Evolutionary conservation across 192 early-diverging fungal genomes (phyloP), one percentile per base, ranked within the genome.

Genomic region (Coemansia brasiliensis): DNA sequence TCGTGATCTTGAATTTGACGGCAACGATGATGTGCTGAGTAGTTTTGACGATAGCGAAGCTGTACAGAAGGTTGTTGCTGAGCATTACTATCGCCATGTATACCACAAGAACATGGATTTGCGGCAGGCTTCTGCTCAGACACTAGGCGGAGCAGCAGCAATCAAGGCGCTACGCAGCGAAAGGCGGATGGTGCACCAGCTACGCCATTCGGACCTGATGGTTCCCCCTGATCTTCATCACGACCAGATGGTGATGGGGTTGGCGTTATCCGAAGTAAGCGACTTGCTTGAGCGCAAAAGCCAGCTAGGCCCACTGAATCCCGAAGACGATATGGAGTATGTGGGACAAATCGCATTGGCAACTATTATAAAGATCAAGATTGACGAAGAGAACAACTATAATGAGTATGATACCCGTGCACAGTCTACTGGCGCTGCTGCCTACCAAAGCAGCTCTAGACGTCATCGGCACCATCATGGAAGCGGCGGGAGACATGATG

Each of bases 161-260:
- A 77, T 77, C 39, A 48, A 58, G 32, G 64, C 60, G 13, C 49
- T 77, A 42, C 63, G 74, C 26, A 54, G 38, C 37, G 67, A 77
- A 57, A 27, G 32, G 3, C 38, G 61, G 2, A 61, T 70, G 59
- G 35, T 56, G 16, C 52, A 55, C 20, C 51, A 69, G 57, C 57
- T 76, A 15, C 39, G 25, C 0, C 26, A 43, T 21, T 57, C 59
- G 1, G 45, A 61, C 1, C 11, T 56, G 3, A 24, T 39, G 5
- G 10, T 76, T 51, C 74, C 74, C 13, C 45, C 51, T 18, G 68
- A 67, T 37, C 57, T 77, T 26, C 57, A 52, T 3, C 57, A 58
- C 17, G 74, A 77, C 52, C 74, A 77, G 27, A 52, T 70, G 41
- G 50, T 77, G 21, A 65, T 77, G 68, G 74, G 74, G 8, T 27